Evolutionary conservation across 2,329 filamentous ascomycete species (phyloP), one percentile per base, ranked within the genome.

Genomic region (Macrophomina tecta): DNA sequence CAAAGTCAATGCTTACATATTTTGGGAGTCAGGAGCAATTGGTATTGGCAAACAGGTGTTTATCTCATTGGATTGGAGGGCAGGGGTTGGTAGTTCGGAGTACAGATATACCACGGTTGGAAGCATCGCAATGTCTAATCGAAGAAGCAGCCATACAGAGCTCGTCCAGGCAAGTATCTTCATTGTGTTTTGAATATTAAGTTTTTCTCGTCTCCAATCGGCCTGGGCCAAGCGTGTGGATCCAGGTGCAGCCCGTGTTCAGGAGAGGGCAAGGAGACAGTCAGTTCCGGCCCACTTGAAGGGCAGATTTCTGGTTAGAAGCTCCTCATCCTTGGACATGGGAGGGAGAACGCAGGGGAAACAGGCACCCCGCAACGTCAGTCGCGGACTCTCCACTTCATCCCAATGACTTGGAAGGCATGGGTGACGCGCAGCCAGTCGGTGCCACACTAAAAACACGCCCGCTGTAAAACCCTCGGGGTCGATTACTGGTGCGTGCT

Each of bases 91-190:
- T 23, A 36, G 58, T 32, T 16, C 38, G 45, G 42, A 30, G 45
- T 62, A 49, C 45, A 49, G 58, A 40, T 32, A 62, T 62, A 62
- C 58, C 58, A 62, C 45, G 45, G 30, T 61, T 48, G 42, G 42
- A 32, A 38, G n/a, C 52, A 34, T 18, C 49, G 32, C 42, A 49
- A 49, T n/a, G 18, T 49, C n/a, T 38, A 55, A 16, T n/a, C 12
- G 11, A 14, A 30, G 45, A 38, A 38, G 30, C 32, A 30, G 45
- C 23, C n/a, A 12, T 36, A 49, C 32, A 38, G n/a, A 49, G 42
- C 48, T 12, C 30, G 18, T 23, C 45, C 32, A 49, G 11, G 18
- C 16, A 23, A 11, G 14, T 30, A 34, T 40, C 30, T 48, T 46
- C 40, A 14, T n/a, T 48, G 8, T 34, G 56, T 61, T n/a, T 18